These are phyloP conservation scores for Myriosclerotinia scirpicola DNA, from an alignment of 2,329 filamentous ascomycete species.

Conservation along the genomic window DNA sequence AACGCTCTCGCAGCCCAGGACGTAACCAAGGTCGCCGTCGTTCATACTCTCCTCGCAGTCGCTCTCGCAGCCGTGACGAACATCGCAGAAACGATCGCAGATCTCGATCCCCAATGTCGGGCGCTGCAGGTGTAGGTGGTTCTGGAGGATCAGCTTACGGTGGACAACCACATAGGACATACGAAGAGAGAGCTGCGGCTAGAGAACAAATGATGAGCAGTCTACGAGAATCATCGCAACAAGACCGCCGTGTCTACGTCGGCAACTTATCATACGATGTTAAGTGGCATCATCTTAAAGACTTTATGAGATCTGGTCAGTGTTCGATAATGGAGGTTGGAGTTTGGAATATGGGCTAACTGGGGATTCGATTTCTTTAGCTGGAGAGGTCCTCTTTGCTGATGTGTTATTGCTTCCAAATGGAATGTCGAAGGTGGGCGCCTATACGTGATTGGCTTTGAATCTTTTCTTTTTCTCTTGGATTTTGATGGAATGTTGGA, in stretches of 20 bases:
- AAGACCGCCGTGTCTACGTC: constrained; percentile 99
- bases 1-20: constrained; percentile 54
- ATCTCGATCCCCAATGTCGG: constrained; percentile 86
- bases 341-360: constrained; percentile 44
- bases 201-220: constrained; percentile 97
- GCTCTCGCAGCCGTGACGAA: constrained; percentile 75
- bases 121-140: constrained; percentile 62
- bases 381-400: constrained; percentile 98
- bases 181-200: constrained; percentile 78
- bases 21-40: constrained; percentile 63
- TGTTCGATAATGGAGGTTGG: constrained; percentile 33
- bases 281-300: constrained; percentile 99
- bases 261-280: constrained; percentile 99
- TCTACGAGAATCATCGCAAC: constrained; percentile 91
- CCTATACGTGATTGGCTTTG: constrained; percentile 82
- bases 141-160: constrained; percentile 65
- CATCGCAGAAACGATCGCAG: constrained; percentile 73
- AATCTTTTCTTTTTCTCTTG: constrained; percentile 53
- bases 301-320: constrained; percentile 99
- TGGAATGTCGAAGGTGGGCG: constrained; percentile 99
- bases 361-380: constrained; percentile 50
- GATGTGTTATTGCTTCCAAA: constrained; percentile 99
- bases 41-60: constrained; percentile 76
- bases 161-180: constrained; percentile 69
- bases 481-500: constrained; percentile 86